Base-by-base conservation (phyloP, 768 basidiomycete species). In the Phylloporus sp. region DNA sequence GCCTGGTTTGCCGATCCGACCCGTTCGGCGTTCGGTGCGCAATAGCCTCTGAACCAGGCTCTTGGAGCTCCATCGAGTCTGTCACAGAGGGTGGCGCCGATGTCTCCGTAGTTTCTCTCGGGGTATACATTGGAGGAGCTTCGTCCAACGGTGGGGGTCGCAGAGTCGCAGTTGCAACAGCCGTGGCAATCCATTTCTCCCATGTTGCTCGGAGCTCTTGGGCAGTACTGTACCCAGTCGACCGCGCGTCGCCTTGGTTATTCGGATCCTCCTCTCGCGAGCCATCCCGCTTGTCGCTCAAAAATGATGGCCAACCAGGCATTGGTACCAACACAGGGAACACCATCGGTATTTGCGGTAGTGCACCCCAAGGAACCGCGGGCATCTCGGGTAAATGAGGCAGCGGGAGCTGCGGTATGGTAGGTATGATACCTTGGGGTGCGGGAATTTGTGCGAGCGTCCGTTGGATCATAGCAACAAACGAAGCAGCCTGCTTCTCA, bases 261-360 rank as follows among this genome's bases (percentile, higher is more conserved):
- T 64, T 67, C 32, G 54, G 39, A 38, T 46, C 57, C 33, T 51
- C 48, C 11, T 60, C 59, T 42, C 61, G 63, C 9, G 55, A 50
- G 24, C 56, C 63, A n/a, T 77, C 70, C 27, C 64, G 69, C 44
- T 68, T 68, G 8, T 71, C 79, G 43, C 80, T 76, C 46, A 83
- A 70, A 64, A 88, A 79, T 15, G 81, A 76, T 1, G 80, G 75
- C 80, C 80, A 84, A 18, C 70, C 74, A 26, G 84, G 78, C 60
- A 76, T 65, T 4, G 89, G 86, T 14, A 90, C 80, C 49, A 82
- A 77, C 20, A 90, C 76, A 15, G 89, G 87, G 75, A 91, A 90
- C 11, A 86, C 84, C 67, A 86, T 72, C 3, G 84, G 84, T 46
- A 86, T 73, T 50, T 84, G 83, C 5, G 82, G 81, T 14, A 85